Percentiles rank a stretch among this genome's conserved stretches.
Evolutionary conservation across 164 flowering plant genomes (phyloP).

Genomic region (Magnolia changhungtana): DNA sequence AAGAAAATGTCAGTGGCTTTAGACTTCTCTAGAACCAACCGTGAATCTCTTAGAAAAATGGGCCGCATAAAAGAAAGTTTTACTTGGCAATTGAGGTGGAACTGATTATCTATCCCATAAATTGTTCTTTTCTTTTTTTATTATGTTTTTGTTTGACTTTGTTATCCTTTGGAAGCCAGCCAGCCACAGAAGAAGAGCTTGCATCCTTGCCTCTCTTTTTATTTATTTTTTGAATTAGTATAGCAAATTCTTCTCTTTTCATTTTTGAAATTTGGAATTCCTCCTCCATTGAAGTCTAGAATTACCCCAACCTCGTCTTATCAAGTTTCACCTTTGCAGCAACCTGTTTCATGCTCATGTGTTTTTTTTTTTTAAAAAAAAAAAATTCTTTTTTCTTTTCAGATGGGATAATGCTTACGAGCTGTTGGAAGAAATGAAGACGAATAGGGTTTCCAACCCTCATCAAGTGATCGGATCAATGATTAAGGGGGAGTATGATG

Average conservation of each 20-base stretch:
- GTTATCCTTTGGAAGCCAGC: not conserved
- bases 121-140: not conserved
- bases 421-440: slow-evolving; percentile 75
- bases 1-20: too few relatives aligned
- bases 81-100: not conserved
- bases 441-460: slow-evolving; percentile 60
- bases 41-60: too few relatives aligned
- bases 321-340: not conserved
- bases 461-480: slow-evolving; percentile 87
- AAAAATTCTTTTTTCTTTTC: slow-evolving; percentile 10
- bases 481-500: slow-evolving; percentile 88
- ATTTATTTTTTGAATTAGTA: too few relatives aligned
- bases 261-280: not conserved
- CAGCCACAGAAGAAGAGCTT: not conserved
- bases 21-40: too few relatives aligned
- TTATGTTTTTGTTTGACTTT: not conserved
- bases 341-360: not conserved
- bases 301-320: not conserved
- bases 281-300: not conserved
- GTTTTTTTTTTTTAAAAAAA: too few relatives aligned
- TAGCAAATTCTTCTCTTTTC: not conserved
- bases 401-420: slow-evolving; percentile 72
- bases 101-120: not conserved
- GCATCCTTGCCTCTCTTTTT: not conserved
- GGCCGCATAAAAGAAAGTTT: not conserved